Percentiles rank a stretch among this genome's conserved stretches.
Evolutionary conservation across 768 basidiomycete species (phyloP).

Genomic region (Agaricus subrufescens): DNA sequence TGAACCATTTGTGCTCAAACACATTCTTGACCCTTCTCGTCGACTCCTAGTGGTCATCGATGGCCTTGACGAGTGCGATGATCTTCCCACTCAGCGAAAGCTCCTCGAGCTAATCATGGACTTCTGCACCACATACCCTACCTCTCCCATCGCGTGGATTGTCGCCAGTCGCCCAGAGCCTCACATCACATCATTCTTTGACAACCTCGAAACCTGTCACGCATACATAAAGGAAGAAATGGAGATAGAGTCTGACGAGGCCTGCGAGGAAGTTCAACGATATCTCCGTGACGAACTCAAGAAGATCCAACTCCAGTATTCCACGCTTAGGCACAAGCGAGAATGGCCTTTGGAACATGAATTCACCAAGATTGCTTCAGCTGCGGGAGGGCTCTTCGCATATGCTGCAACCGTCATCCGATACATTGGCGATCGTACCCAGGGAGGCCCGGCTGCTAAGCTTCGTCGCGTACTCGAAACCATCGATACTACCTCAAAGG

Average conservation of each 20-base stretch:
- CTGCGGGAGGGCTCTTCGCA: constrained; percentile 21
- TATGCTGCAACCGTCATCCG: constrained; percentile 19
- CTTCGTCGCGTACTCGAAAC: neutral
- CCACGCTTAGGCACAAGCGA: neutral
- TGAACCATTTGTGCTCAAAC: too few species aligned
- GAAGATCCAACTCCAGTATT: constrained; percentile 6
- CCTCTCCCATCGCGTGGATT: constrained; percentile 9
- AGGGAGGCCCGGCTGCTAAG: neutral
- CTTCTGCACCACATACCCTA: neutral
- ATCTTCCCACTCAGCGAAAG: constrained; percentile 8
- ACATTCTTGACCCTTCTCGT: too few species aligned
- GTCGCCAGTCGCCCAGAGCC: constrained; percentile 21
- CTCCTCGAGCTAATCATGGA: constrained; percentile 11
- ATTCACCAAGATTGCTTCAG: constrained; percentile 12
- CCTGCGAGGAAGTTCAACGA: constrained; percentile 14
- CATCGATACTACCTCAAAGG: neutral
- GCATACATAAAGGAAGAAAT: constrained; percentile 1
- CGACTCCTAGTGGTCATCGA: too few species aligned
- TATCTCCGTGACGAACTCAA: constrained; percentile 5
- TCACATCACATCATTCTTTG: constrained; percentile 14
- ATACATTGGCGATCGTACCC: constrained; percentile 13
- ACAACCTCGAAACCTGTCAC: neutral
- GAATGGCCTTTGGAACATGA: constrained; percentile 16
- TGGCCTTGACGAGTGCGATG: neutral
- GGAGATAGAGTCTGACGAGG: constrained; percentile 6